Evolutionary conservation across 2,329 filamentous ascomycete genomes (phyloP), one percentile per base, ranked within the genome.

Genomic region (Diaporthe velutina): DNA sequence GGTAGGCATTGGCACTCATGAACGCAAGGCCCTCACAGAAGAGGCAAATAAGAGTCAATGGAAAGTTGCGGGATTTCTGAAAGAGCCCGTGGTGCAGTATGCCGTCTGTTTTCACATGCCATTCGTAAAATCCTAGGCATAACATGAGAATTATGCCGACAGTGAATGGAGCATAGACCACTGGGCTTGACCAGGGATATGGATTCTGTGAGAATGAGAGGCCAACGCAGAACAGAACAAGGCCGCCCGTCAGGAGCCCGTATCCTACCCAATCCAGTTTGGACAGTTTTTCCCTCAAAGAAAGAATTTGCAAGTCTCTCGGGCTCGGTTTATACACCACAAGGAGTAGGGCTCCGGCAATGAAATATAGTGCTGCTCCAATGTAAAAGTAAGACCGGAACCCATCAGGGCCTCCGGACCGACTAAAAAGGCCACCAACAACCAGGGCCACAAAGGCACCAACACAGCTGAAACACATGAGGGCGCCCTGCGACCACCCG

Each of bases 381-480:
- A 64, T 64, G 25, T 64, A 64, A n/a, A 64, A 64, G 28, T 64
- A 64, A 13, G 60, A 64, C 48, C 60, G 38, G 15, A 64, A 64
- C 15, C 60, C 60, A 12, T 64, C 60, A 12, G 60, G 40, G 2
- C 60, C 28, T 22, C 60, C 60, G 25, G 60, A 64, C 9, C 40
- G 60, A 28, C 60, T 64, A 4, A 64, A 64, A 19, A 64, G 60
- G 25, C 60, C 60, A 12, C 60, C 60, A 30, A 64, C 60, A 64
- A 64, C 60, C n/a, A 64, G 60, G 5, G 60, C 60, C 25, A 64
- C 40, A 17, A 64, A 64, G 22, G 60, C 60, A 30, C 60, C 60
- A 64, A 64, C 60, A 64, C 60, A 64, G 17, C 60, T 64, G 60
- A 45, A 64, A n/a, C 60, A 64, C 60, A 64, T 64, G 2, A 64